phyloP scores from a whole-genome alignment of 23 red algal genomes.

The Rhodosorus marinus region DNA sequence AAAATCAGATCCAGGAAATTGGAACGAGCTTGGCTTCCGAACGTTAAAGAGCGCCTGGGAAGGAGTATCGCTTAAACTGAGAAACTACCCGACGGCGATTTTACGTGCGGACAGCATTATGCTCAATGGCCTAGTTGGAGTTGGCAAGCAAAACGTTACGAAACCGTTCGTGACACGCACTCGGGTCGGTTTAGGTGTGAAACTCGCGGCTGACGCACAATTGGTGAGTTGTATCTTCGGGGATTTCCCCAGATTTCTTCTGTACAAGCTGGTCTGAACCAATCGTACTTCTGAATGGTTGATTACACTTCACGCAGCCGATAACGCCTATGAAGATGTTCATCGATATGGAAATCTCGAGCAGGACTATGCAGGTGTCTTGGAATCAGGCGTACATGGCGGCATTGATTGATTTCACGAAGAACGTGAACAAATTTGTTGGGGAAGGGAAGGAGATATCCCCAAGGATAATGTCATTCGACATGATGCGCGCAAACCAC shows the following conservation, averaged over 20 bases:
- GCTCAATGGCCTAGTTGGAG: too few species aligned
- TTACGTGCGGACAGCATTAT: not conserved
- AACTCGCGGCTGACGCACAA: not conserved
- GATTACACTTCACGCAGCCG: constrained; percentile 25
- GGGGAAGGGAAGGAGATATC: constrained; percentile 35
- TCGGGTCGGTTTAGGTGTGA: not conserved
- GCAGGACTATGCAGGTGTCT: constrained; percentile 14
- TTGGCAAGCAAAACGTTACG: not conserved
- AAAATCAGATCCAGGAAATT: not conserved
- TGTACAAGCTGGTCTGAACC: constrained; percentile 18
- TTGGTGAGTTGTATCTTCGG: constrained; percentile 1
- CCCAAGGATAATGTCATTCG: constrained; percentile 44
- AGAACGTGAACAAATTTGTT: constrained; percentile 26
- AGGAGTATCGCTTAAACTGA: not conserved
- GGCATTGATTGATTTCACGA: constrained; percentile 37
- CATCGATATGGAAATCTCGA: constrained; percentile 36
- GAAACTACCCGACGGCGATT: not conserved
- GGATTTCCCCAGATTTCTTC: constrained; percentile 23
- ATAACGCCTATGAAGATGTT: constrained; percentile 30
- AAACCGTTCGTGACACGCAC: not conserved
- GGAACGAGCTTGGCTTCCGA: not conserved
- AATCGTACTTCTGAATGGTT: constrained; percentile 21
- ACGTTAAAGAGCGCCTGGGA: not conserved
- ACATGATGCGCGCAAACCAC: constrained; percentile 33
- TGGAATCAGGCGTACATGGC: constrained; percentile 44